Evolutionary conservation across 148 eudicot genomes (phyloP).

Genomic region (Mesembryanthemum crystallinum): DNA sequence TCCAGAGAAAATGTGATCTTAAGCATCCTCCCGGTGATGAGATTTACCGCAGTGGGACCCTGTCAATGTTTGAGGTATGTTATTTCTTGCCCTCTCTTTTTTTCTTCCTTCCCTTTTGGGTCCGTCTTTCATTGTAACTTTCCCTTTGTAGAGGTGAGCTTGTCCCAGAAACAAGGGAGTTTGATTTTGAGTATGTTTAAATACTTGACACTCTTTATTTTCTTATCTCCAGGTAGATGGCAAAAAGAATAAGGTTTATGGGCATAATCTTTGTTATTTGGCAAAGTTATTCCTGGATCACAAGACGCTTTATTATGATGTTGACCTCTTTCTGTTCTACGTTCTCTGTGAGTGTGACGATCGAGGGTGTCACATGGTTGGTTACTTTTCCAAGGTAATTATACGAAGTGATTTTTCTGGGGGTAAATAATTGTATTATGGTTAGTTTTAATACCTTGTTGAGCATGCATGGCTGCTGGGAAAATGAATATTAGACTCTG

Average conservation of each 20-base stretch:
- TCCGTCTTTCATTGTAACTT: background rate
- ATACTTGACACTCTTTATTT: background rate
- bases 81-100: background rate
- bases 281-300: conserved; percentile 95
- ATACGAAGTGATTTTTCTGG: background rate
- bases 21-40: conserved; percentile 99
- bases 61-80: conserved; percentile 96
- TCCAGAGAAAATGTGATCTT: conserved; percentile 92
- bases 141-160: too few species aligned
- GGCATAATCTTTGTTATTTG: conserved; percentile 93
- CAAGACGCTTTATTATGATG: conserved; percentile 97
- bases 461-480: background rate
- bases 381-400: conserved; percentile 93
- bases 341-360: conserved; percentile 96
- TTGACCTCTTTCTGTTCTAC: conserved; percentile 87
- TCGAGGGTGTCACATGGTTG: conserved; percentile 99
- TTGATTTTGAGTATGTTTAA: background rate
- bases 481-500: background rate
- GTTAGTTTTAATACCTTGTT: background rate
- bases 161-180: background rate
- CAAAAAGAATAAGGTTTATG: conserved; percentile 96
- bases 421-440: background rate
- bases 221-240: conserved; percentile 70
- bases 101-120: background rate
- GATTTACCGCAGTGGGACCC: conserved; percentile 86